These are phyloP conservation scores for Lignosus rhinocerotis DNA, from an alignment of 1,284 basidiomycete species.

Conservation along the genomic window DNA sequence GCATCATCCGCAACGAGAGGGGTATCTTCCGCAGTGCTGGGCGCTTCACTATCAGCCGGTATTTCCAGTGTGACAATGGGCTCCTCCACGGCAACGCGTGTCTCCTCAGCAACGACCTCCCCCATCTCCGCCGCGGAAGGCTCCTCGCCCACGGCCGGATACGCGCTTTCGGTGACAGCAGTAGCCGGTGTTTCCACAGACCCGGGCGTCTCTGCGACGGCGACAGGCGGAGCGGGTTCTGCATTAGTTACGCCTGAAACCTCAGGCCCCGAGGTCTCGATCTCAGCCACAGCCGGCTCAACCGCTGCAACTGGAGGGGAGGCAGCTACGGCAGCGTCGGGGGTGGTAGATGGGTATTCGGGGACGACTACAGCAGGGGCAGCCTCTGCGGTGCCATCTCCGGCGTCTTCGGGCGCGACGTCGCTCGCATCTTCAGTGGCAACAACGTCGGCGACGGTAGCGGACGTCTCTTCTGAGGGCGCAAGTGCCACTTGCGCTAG, in stretches of 20 bases:
- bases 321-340: slow-evolving; percentile 3
- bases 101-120: slow-evolving; percentile 4
- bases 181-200: background rate
- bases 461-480: background rate
- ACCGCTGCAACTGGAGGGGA: background rate
- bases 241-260: background rate
- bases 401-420: background rate
- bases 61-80: slow-evolving; percentile 1
- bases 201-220: slow-evolving; percentile 1
- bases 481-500: background rate
- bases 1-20: slow-evolving; percentile 9
- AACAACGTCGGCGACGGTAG: background rate
- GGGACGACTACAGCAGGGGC: background rate
- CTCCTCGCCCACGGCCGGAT: background rate
- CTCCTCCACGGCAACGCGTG: slow-evolving; percentile 1
- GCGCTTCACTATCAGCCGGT: slow-evolving; percentile 7
- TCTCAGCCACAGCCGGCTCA: slow-evolving; percentile 3
- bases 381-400: background rate
- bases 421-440: background rate
- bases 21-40: slow-evolving; percentile 11
- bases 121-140: slow-evolving; percentile 2
- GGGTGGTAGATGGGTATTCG: background rate
- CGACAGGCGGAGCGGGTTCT: background rate
- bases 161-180: background rate
- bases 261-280: background rate